These are phyloP conservation scores for Talaromyces sp. DNA, from an alignment of 2,329 filamentous ascomycete species.

Conservation along the genomic window DNA sequence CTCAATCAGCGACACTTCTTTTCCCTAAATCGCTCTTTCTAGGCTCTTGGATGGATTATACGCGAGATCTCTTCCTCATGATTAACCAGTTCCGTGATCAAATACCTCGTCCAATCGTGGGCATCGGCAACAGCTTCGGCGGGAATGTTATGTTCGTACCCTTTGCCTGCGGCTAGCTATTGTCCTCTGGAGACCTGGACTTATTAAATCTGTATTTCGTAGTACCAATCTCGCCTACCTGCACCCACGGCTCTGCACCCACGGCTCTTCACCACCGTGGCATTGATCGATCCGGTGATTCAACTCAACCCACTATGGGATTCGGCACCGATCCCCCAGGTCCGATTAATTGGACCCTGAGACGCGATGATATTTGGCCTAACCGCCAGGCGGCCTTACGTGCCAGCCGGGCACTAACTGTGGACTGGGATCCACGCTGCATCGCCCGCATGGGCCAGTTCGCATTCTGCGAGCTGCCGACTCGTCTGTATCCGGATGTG, in stretches of 20 bases:
- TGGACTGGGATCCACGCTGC: too few species aligned
- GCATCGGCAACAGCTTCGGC: conserved; percentile 17
- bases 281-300: conserved; percentile 12
- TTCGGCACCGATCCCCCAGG: not conserved
- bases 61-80: conserved; percentile 14
- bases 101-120: conserved; percentile 15
- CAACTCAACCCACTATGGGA: not conserved
- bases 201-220: not conserved
- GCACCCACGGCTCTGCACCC: conserved; percentile 6
- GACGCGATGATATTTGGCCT: not conserved
- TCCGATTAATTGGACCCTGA: not conserved
- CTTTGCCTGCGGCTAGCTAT: not conserved
- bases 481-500: too few species aligned
- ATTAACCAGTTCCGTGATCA: conserved; percentile 3
- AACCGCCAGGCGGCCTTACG: too few species aligned
- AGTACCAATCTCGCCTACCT: not conserved
- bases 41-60: conserved; percentile 12
- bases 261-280: conserved; percentile 9
- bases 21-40: not conserved
- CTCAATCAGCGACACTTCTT: too few species aligned
- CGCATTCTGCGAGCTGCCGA: too few species aligned
- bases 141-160: conserved; percentile 1
- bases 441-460: too few species aligned
- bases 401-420: too few species aligned
- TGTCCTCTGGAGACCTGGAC: not conserved